These are phyloP conservation scores for Cyclotella atomus DNA, from an alignment of 108 stramenopile species.

Conservation along the genomic window DNA sequence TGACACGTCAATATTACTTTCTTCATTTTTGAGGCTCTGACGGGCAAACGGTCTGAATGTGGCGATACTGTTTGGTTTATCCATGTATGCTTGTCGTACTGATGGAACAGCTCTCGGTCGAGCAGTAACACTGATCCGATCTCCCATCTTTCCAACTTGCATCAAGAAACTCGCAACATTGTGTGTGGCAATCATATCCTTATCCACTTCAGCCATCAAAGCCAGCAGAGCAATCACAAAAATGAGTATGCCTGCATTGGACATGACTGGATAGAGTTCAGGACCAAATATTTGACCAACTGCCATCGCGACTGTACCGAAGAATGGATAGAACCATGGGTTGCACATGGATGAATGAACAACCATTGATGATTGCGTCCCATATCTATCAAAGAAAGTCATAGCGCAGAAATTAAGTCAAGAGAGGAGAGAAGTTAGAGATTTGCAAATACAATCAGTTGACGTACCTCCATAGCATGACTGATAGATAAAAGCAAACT, in stretches of 20 bases:
- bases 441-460: not conserved
- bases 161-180: constrained; percentile 49
- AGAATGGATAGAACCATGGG: constrained; percentile 52
- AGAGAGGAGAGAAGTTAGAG: no score
- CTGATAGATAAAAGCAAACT: constrained; percentile 41
- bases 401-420: no score
- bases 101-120: not conserved
- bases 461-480: constrained; percentile 52
- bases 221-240: constrained; percentile 42
- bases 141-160: constrained; percentile 46
- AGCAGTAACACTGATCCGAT: constrained; percentile 29
- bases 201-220: constrained; percentile 58
- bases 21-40: not conserved
- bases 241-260: constrained; percentile 45
- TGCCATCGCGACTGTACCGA: constrained; percentile 46
- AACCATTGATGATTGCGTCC: constrained; percentile 52
- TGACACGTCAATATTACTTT: not conserved
- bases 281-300: constrained; percentile 44
- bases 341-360: constrained; percentile 53
- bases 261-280: constrained; percentile 37
- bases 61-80: not conserved
- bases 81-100: not conserved
- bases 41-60: not conserved
- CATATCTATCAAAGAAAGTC: no score
- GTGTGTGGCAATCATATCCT: constrained; percentile 48